A percentile compares a stretch with the other conserved stretches of the same genome.
Evolutionary conservation across 495 filamentous ascomycete species (phyloP).

Genomic region (Pyrenula aspistea): DNA sequence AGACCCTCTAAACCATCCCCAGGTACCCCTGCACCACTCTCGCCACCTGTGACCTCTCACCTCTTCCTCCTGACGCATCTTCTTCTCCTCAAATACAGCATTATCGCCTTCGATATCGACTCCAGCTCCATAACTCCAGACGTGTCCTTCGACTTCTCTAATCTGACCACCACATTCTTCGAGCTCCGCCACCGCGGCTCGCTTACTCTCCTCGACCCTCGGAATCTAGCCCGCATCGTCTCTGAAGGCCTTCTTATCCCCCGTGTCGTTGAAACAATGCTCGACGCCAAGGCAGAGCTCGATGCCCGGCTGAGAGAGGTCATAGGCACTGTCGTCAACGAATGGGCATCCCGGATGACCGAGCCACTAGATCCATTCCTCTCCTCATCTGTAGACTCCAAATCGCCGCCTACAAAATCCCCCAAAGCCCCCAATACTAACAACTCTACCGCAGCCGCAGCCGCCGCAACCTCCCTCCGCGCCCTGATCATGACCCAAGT

Average conservation of each 20-base stretch:
- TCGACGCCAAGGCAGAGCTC: conserved; percentile 70
- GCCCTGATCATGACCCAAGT: conserved; percentile 21
- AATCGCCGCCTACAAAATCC: conserved; percentile 24
- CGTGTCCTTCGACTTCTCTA: conserved; percentile 64
- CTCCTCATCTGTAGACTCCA: conserved; percentile 20
- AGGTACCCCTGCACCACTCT: conserved; percentile 27
- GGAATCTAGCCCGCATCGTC: conserved; percentile 44
- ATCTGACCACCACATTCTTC: conserved; percentile 67
- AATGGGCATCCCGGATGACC: conserved; percentile 43
- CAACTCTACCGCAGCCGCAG: conserved; percentile 24
- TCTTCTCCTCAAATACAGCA: conserved; percentile 79
- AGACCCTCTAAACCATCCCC: conserved; percentile 43
- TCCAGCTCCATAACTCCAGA: conserved; percentile 55
- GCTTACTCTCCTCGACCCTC: conserved; percentile 47
- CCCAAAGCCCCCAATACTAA: no score
- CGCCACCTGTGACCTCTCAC: conserved; percentile 50
- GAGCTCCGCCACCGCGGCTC: conserved; percentile 48
- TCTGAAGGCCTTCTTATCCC: conserved; percentile 37
- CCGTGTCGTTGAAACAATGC: conserved; percentile 53
- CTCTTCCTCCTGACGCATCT: conserved; percentile 88
- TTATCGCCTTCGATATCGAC: conserved; percentile 84
- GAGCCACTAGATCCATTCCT: conserved; percentile 1
- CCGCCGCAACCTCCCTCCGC: conserved; percentile 25
- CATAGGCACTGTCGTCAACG: conserved; percentile 68
- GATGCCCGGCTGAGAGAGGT: conserved; percentile 65